Evolutionary conservation across 202 grass and related monocot genomes (phyloP), one percentile per base, ranked within the genome.

Genomic region (Cymbopogon flexuosus): DNA sequence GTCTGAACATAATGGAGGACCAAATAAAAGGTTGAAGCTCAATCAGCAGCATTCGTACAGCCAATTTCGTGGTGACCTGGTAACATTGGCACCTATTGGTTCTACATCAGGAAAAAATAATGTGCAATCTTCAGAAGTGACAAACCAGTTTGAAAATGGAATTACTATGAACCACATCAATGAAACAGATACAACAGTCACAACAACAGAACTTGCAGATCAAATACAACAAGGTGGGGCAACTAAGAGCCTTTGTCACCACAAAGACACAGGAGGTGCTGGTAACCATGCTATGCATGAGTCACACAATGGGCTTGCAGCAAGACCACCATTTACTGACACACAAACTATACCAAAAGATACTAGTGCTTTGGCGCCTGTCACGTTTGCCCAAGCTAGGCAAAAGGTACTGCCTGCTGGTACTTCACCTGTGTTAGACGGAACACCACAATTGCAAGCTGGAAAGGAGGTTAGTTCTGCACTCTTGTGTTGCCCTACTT

Each of bases 11-110:
- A 66, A 81, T 83, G 33, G 22, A 60, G 73, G 79, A 45, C 79
- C 87, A 79, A 77, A 22, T 31, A 92, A 85, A 84, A 87, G 72
- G 63, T 52, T 79, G 21, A 92, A 87, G 57, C 73, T 73, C 72
- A 76, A 75, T 70, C 81, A 87, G 33, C 81, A 82, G 22, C 22
- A 57, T 19, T 46, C 72, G 8, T 59, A 58, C 46, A 82, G 51
- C 73, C 89, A 91, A 87, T 27, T 36, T 72, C 52, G 27, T 6
- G 36, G 83, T 67, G 73, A 80, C 52, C 46, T 77, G 22, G 47
- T 41, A 81, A 42, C 79, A 79, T 49, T 35, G 40, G 65, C 81
- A 77, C 62, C 79, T 80, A 67, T 75, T 76, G 70, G 65, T 70
- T 86, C 40, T 84, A 87, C 73, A 27, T 59, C 83, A 51, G 62